These are phyloP conservation scores for Acorus gramineus DNA, from an alignment of 106 monocot genomes.

Conservation along the genomic window DNA sequence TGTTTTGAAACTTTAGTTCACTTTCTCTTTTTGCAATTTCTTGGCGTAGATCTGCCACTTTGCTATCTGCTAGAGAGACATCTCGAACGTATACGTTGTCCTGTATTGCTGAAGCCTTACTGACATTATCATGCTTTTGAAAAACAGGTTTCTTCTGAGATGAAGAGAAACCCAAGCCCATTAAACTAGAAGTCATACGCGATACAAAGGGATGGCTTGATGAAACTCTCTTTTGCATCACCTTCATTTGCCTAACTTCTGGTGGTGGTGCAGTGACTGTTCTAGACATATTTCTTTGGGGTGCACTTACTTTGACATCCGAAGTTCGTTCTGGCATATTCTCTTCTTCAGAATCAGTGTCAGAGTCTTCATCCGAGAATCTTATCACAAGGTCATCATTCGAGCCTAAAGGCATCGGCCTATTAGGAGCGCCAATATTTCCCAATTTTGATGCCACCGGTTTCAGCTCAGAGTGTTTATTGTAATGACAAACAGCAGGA, in stretches of 20 bases:
- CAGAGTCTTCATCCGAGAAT: slow-evolving; percentile 21
- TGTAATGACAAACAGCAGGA: too few relatives aligned
- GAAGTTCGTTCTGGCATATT: neutral
- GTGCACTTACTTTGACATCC: neutral
- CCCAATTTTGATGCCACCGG: too few relatives aligned
- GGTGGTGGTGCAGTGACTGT: neutral
- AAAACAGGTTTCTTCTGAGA: neutral
- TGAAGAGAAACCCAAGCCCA: neutral
- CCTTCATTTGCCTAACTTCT: slow-evolving; percentile 1
- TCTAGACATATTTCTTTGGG: neutral
- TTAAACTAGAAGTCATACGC: neutral
- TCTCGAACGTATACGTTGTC: neutral
- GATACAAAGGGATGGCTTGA: slow-evolving; percentile 4
- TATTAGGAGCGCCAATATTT: neutral
- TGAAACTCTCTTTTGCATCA: neutral
- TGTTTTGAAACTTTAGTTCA: slow-evolving; percentile 4
- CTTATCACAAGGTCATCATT: slow-evolving; percentile 27
- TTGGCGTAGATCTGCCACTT: neutral
- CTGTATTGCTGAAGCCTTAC: neutral
- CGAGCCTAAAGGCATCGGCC: slow-evolving; percentile 6
- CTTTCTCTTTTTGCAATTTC: neutral
- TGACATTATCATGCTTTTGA: neutral
- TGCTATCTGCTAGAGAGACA: neutral
- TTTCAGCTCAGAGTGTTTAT: too few relatives aligned
- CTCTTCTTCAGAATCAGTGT: slow-evolving; percentile 11